A percentile compares a stretch with the other conserved stretches of the same genome.
phyloP scores from a whole-genome alignment of 140 eudicot genomes.

The Ambrosia hybrid region DNA sequence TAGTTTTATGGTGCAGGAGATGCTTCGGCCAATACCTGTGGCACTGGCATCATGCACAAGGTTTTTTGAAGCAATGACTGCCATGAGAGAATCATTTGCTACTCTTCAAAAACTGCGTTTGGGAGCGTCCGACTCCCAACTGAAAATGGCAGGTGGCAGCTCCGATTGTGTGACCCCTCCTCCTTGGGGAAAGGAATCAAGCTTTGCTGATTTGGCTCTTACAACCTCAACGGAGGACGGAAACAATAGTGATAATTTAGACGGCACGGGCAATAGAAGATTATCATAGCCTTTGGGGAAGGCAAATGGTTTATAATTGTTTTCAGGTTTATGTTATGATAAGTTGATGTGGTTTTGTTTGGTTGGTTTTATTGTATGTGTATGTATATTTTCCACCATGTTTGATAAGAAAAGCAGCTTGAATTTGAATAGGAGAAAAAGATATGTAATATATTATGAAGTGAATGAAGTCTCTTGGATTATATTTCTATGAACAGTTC shows the following conservation, averaged over 20 bases:
- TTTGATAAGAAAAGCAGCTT: conserved; percentile 12
- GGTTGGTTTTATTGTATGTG: conserved; percentile 19
- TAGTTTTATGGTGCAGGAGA: conserved; percentile 54
- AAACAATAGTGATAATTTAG: conserved; percentile 26
- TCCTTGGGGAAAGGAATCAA: conserved; percentile 73
- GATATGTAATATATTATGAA: not conserved
- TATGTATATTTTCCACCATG: conserved; percentile 9
- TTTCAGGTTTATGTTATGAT: conserved; percentile 4
- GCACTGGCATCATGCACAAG: conserved; percentile 98
- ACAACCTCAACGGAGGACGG: conserved; percentile 34
- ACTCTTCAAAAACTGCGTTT: conserved; percentile 85
- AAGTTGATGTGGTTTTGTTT: conserved; percentile 13
- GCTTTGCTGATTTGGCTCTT: conserved; percentile 58
- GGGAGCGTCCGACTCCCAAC: conserved; percentile 44
- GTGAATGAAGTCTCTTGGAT: no score
- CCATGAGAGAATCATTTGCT: conserved; percentile 96
- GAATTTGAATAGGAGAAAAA: conserved; percentile 6
- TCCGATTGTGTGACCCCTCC: conserved; percentile 74
- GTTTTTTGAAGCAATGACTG: conserved; percentile 97
- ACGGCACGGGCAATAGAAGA: conserved; percentile 49
- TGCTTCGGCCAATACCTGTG: conserved; percentile 98
- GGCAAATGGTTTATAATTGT: conserved; percentile 37
- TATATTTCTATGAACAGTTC: no score
- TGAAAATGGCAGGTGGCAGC: conserved; percentile 34
- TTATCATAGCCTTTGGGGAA: conserved; percentile 78